Percentiles rank a stretch among this genome's conserved stretches.
Evolutionary conservation across 2,329 filamentous ascomycete genomes (phyloP).

Genomic region (Monilinia laxa): DNA sequence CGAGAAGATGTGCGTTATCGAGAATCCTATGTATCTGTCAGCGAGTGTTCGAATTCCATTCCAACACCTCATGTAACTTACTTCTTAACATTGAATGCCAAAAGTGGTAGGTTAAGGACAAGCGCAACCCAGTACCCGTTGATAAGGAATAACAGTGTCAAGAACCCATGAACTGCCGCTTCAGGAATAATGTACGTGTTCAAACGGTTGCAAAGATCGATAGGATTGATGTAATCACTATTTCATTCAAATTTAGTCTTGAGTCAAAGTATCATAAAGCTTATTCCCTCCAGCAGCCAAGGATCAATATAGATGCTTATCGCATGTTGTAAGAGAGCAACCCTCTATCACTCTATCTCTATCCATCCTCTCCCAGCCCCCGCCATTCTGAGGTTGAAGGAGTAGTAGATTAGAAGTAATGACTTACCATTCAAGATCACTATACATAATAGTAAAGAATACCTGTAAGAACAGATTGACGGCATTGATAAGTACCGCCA

Average conservation of each 20-base stretch:
- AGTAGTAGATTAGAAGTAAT: not conserved
- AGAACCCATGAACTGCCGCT: slow-evolving; percentile 92
- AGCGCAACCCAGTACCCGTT: slow-evolving; percentile 98
- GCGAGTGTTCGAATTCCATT: slow-evolving; percentile 24
- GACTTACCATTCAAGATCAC: slow-evolving; percentile 94
- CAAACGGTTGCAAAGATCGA: slow-evolving; percentile 99
- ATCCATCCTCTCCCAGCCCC: not conserved
- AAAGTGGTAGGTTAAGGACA: slow-evolving; percentile 84
- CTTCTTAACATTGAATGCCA: slow-evolving; percentile 98
- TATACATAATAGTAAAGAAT: slow-evolving; percentile 99
- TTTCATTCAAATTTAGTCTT: slow-evolving; percentile 22
- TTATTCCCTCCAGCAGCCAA: not conserved
- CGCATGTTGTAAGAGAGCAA: not conserved
- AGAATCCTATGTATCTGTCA: slow-evolving; percentile 67
- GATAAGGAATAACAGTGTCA: slow-evolving; percentile 94
- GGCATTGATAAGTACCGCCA: slow-evolving; percentile 98
- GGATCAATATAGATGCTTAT: slow-evolving; percentile 5
- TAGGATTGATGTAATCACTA: slow-evolving; percentile 99
- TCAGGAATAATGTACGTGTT: slow-evolving; percentile 99
- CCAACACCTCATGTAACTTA: slow-evolving; percentile 50
- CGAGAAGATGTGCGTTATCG: slow-evolving; percentile 93
- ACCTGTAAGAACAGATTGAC: slow-evolving; percentile 99
- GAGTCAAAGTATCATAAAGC: not conserved
- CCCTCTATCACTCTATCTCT: too few relatives aligned
- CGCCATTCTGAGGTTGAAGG: not conserved